Base-by-base conservation (phyloP, 1,139 yeast species). In the Pichia sp. region DNA sequence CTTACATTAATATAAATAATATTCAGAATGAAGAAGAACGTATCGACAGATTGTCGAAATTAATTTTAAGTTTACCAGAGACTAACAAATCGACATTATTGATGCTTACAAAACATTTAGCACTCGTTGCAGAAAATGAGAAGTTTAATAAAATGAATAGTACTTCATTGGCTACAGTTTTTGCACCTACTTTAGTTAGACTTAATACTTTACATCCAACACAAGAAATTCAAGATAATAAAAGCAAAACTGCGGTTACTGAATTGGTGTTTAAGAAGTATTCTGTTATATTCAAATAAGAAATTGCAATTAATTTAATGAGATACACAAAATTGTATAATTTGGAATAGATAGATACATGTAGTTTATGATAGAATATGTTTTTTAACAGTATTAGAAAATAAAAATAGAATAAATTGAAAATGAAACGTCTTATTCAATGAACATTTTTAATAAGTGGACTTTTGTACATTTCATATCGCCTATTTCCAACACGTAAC, bases 141-240 rank as follows among this genome's bases (percentile, higher is more conserved):
- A 64, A 66, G 25, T 63, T 68, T 39, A 86, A 85, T 60, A 73
- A 86, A 64, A 92, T 92, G 99, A 86, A 79, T 34, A 71, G 78
- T 56, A 81, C 82, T 64, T 89, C 94, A 60, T 67, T 94, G 50
- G 85, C 96, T 1, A 92, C 94, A 45, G 96, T 92, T 25, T 92
- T 92, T 73, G 96, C 97, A 0, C 98, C 99, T 1, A 89, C 97
- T 3, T 70, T 92, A 46, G 86, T 89, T 0, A 73, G 97, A 52
- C 96, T 89, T 58, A 52, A 57, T 36, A 49, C 57, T 6, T 72
- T 74, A 53, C 76, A 81, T 30, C 95, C 96, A 4, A 89, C 86
- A 55, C 78, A 85, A 53, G 98, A 94, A 65, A 81, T 92, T 67
- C 62, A 74, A 47, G 98, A 92, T 63, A 89, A 89, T 88, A 86